Percentiles rank a stretch among this genome's conserved stretches.
phyloP scores from a whole-genome alignment of 805 yeast genomes.

The Kuraishia ogatae region DNA sequence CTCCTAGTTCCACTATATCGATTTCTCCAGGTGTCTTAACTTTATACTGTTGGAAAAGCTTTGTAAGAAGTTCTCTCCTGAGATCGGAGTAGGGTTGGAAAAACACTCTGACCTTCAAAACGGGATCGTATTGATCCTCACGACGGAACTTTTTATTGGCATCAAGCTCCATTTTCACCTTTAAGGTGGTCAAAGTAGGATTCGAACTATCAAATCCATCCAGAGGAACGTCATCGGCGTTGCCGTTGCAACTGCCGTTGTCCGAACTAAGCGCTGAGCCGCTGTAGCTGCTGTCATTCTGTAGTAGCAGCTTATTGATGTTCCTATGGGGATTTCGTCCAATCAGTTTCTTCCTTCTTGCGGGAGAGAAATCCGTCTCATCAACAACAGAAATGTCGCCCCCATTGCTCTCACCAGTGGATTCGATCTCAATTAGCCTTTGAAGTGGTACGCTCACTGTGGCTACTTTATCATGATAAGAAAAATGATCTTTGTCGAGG shows the following conservation, averaged over 20 bases:
- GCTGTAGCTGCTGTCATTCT: background rate
- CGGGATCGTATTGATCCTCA: slow-evolving; percentile 37
- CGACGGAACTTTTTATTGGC: slow-evolving; percentile 23
- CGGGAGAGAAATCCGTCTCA: slow-evolving; percentile 7
- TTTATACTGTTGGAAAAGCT: slow-evolving; percentile 47
- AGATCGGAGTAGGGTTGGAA: slow-evolving; percentile 60
- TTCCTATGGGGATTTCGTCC: slow-evolving; percentile 22
- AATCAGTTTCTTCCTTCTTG: slow-evolving; percentile 11
- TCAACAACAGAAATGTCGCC: slow-evolving; percentile 8
- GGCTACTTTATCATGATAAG: slow-evolving; percentile 81
- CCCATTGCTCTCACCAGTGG: slow-evolving; percentile 4
- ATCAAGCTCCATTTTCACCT: slow-evolving; percentile 17
- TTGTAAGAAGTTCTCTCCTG: slow-evolving; percentile 62
- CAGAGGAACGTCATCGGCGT: background rate
- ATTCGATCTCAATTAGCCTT: slow-evolving; percentile 6
- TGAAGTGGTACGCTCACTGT: slow-evolving; percentile 44
- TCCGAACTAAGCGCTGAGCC: background rate
- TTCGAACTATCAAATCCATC: slow-evolving; percentile 25
- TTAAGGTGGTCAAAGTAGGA: slow-evolving; percentile 16
- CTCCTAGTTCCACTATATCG: slow-evolving; percentile 51
- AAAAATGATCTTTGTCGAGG: slow-evolving; percentile 75
- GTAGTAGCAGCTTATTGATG: slow-evolving; percentile 12
- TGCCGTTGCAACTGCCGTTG: slow-evolving; percentile 5
- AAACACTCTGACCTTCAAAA: slow-evolving; percentile 48
- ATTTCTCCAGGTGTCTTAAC: slow-evolving; percentile 32